phyloP scores from a whole-genome alignment of 129 eudicot genomes.

The Daucus carota region DH1_v3.0 NC_030389.2:9082001-9082500 shows the following conservation, averaged over 20 bases:
- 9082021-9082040: conserved; percentile 55
- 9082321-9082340: conserved; percentile 50
- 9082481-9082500: no score
- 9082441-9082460: background rate
- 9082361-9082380: background rate
- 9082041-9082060: conserved; percentile 29
- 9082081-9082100: conserved; percentile 45
- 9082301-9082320: conserved; percentile 77
- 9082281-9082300: conserved; percentile 85
- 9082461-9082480: background rate
- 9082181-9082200: conserved; percentile 85
- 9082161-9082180: conserved; percentile 67
- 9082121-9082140: conserved; percentile 85
- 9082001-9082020: conserved; percentile 72
- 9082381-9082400: background rate
- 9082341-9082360: background rate
- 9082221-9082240: conserved; percentile 74
- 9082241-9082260: conserved; percentile 79
- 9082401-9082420: background rate
- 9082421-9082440: background rate
- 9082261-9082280: conserved; percentile 84
- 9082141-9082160: conserved; percentile 49
- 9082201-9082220: conserved; percentile 69
- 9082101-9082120: conserved; percentile 62
- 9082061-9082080: conserved; percentile 35